Evolutionary conservation across 2,329 filamentous ascomycete genomes (phyloP).

Genomic region (Polychaeton citri): DNA sequence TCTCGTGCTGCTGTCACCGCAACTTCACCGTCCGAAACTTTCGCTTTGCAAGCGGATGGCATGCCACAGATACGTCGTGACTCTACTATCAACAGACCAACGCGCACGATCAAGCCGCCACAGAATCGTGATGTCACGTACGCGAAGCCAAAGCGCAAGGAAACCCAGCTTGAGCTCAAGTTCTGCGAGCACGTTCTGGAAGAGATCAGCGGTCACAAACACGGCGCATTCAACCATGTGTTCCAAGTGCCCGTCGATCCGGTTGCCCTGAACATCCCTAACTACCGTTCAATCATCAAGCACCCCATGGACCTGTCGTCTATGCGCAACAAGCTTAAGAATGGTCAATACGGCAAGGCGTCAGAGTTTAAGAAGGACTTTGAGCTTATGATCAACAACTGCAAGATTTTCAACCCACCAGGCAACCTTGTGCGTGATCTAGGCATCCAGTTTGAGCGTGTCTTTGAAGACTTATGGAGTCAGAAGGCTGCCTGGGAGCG

Average conservation of each 20-base stretch:
- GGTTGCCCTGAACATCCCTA: conserved; percentile 83
- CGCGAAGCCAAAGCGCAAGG: conserved; percentile 79
- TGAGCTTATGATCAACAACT: conserved; percentile 74
- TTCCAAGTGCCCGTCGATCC: conserved; percentile 84
- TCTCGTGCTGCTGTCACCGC: conserved; percentile 10
- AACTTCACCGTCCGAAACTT: conserved; percentile 42
- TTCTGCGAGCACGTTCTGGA: conserved; percentile 75
- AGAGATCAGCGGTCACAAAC: conserved; percentile 63
- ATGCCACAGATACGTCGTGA: conserved; percentile 75
- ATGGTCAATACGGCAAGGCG: conserved; percentile 64
- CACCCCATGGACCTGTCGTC: conserved; percentile 90
- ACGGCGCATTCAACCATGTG: conserved; percentile 53
- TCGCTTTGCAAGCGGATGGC: conserved; percentile 65
- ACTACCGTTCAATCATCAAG: conserved; percentile 88
- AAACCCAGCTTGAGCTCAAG: conserved; percentile 73
- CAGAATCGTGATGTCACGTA: conserved; percentile 89
- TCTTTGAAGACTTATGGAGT: conserved; percentile 64
- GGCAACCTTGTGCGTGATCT: conserved; percentile 60
- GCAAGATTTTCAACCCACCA: conserved; percentile 78
- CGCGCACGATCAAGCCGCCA: conserved; percentile 85
- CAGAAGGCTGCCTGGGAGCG: conserved; percentile 73
- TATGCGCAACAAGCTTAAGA: conserved; percentile 63
- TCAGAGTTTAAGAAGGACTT: conserved; percentile 82
- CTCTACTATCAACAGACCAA: conserved; percentile 71
- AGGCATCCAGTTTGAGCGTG: conserved; percentile 57